phyloP scores from a whole-genome alignment of 2,329 filamentous ascomycete genomes.

The Fusarium hostae region DNA sequence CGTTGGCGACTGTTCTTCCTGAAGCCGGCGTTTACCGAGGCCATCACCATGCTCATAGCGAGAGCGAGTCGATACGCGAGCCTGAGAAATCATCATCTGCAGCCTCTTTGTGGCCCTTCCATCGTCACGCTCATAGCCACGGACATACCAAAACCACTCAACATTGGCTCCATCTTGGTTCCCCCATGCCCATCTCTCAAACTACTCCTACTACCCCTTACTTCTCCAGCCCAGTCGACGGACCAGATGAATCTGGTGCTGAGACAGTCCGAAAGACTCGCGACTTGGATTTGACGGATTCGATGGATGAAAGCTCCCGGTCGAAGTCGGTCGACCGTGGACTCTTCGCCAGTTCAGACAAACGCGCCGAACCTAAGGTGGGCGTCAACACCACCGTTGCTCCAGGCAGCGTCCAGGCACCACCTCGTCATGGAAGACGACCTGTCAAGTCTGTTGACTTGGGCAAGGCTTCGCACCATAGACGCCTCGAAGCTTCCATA shows the following conservation, averaged over 20 bases:
- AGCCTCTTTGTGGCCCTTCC: constrained; percentile 44
- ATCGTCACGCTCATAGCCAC: constrained; percentile 55
- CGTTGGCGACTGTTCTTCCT: constrained; percentile 53
- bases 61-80: constrained; percentile 39
- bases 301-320: constrained; percentile 61
- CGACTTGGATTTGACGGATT: constrained; percentile 51
- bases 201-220: constrained; percentile 53
- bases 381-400: constrained; percentile 71
- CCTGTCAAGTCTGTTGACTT: constrained; percentile 59
- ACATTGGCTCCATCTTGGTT: constrained; percentile 55
- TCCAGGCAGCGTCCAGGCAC: constrained; percentile 67
- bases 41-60: constrained; percentile 42
- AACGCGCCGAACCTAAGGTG: constrained; percentile 72
- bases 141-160: constrained; percentile 53
- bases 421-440: constrained; percentile 55
- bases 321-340: constrained; percentile 73
- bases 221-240: constrained; percentile 49
- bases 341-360: constrained; percentile 68
- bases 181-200: constrained; percentile 41
- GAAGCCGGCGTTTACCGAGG: constrained; percentile 43
- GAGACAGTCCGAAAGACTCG: constrained; percentile 53
- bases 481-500: constrained; percentile 50
- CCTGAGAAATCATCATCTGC: constrained; percentile 44
- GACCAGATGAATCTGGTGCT: constrained; percentile 54
- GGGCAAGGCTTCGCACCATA: constrained; percentile 45